These are phyloP conservation scores for Stagonosporopsis cucurbitacearum DNA, from an alignment of 2,329 filamentous ascomycete species.

Conservation along the genomic window DNA sequence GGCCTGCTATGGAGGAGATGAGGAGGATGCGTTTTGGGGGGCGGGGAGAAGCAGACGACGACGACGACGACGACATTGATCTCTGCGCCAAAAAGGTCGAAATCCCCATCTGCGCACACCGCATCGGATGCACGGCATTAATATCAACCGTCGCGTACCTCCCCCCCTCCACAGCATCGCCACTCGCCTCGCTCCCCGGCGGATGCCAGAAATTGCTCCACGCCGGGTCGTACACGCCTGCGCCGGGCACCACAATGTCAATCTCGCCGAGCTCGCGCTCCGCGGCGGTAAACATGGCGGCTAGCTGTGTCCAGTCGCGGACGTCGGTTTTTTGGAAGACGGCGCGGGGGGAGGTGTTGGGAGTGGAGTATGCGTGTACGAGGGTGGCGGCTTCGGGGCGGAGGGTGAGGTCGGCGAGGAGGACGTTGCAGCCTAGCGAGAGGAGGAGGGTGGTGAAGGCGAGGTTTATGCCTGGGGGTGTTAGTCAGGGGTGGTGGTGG, in stretches of 20 bases:
- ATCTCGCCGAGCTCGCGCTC: conserved; percentile 42
- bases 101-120: conserved; percentile 57
- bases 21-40: conserved; percentile 53
- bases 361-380: conserved; percentile 6
- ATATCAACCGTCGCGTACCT: conserved; percentile 52
- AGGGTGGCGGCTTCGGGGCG: conserved; percentile 56
- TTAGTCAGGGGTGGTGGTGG: too few species aligned
- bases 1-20: conserved; percentile 54
- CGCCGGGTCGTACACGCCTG: conserved; percentile 57
- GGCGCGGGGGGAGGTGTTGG: conserved; percentile 40
- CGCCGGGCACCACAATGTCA: conserved; percentile 58
- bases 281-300: conserved; percentile 41
- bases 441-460: conserved; percentile 56
- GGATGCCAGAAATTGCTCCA: conserved; percentile 59
- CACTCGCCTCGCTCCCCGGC: conserved; percentile 40
- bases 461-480: conserved; percentile 52
- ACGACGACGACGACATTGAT: too few species aligned
- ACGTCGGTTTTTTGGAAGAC: conserved; percentile 56
- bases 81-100: conserved; percentile 45
- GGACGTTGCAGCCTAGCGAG: conserved; percentile 54
- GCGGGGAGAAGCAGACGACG: too few species aligned
- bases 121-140: conserved; percentile 58
- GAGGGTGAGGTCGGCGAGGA: conserved; percentile 57
- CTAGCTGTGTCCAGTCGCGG: conserved; percentile 44
- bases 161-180: conserved; percentile 44